These are phyloP conservation scores for Ophiostoma pallidulum DNA, from an alignment of 2,329 filamentous ascomycete genomes.

Conservation along the genomic window DNA sequence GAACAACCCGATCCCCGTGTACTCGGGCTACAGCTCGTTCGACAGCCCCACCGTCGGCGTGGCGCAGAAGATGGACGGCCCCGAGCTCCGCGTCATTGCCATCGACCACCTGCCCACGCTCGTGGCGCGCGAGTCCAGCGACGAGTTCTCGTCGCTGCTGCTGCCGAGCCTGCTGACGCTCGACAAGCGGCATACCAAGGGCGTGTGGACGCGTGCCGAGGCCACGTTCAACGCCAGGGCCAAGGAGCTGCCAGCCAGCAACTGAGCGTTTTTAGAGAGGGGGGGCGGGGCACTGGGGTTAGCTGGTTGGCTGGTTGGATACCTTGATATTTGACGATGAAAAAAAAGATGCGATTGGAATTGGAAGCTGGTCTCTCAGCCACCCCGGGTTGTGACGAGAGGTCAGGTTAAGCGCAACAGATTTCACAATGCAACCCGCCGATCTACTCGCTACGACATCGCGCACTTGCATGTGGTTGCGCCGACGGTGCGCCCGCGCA, in stretches of 20 bases:
- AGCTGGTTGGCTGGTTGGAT: no score
- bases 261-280: neutral
- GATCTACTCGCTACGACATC: no score
- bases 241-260: conserved; percentile 13
- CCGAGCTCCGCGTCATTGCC: conserved; percentile 68
- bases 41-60: conserved; percentile 73
- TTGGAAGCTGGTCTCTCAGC: no score
- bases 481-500: no score
- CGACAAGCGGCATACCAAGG: conserved; percentile 61
- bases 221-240: conserved; percentile 80
- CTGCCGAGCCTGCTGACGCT: conserved; percentile 69
- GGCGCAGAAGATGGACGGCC: conserved; percentile 34
- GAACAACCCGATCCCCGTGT: conserved; percentile 59
- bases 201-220: conserved; percentile 80
- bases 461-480: no score
- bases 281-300: no score
- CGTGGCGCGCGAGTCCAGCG: conserved; percentile 75
- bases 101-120: conserved; percentile 81
- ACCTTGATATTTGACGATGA: no score
- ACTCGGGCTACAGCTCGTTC: conserved; percentile 78
- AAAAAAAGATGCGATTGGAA: no score
- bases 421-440: no score
- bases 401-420: no score
- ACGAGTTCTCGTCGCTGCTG: conserved; percentile 69
- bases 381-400: no score